These are phyloP conservation scores for Nannizziopsis barbatae DNA, from an alignment of 2,329 filamentous ascomycete genomes.

Conservation along the genomic window DNA sequence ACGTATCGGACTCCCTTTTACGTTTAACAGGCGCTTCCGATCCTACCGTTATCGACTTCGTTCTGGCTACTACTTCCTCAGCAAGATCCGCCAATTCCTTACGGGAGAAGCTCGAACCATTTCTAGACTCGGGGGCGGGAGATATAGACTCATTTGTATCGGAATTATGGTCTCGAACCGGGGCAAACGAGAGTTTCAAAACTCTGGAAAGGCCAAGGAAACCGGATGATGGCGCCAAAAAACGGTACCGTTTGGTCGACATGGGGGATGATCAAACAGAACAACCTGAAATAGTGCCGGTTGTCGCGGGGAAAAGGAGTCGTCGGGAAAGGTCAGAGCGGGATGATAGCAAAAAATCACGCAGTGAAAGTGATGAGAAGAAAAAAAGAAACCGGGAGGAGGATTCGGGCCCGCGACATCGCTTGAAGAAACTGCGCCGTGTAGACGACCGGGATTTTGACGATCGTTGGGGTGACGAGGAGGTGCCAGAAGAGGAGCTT, in stretches of 20 bases:
- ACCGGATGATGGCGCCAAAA: conserved; percentile 28
- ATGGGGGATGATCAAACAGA: conserved; percentile 40
- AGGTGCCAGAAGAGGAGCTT: conserved; percentile 31
- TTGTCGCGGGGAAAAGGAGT: conserved; percentile 24
- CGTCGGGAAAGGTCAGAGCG: conserved; percentile 14
- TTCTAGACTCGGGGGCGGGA: conserved; percentile 40
- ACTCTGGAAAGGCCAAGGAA: conserved; percentile 13
- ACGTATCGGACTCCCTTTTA: conserved; percentile 42
- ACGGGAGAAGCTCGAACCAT: conserved; percentile 41
- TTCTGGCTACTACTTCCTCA: conserved; percentile 43
- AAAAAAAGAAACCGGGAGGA: conserved; percentile 29
- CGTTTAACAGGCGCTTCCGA: conserved; percentile 46
- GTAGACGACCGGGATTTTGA: conserved; percentile 51
- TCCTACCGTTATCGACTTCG: conserved; percentile 46
- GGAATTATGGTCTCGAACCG: conserved; percentile 34
- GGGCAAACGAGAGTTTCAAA: conserved; percentile 18
- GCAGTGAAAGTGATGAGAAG: conserved; percentile 23
- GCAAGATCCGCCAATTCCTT: conserved; percentile 40
- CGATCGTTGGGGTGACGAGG: conserved; percentile 73
- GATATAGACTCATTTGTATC: conserved; percentile 40
- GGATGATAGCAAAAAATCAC: not conserved
- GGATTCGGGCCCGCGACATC: conserved; percentile 32
- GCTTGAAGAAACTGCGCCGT: conserved; percentile 42
- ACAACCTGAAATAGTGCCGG: conserved; percentile 23
- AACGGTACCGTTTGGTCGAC: conserved; percentile 44